A percentile compares a stretch with the other conserved stretches of the same genome.
These are phyloP conservation scores for Sclerospora graminicola DNA, from an alignment of 352 stramenopile species.

Conservation along the genomic window DNA sequence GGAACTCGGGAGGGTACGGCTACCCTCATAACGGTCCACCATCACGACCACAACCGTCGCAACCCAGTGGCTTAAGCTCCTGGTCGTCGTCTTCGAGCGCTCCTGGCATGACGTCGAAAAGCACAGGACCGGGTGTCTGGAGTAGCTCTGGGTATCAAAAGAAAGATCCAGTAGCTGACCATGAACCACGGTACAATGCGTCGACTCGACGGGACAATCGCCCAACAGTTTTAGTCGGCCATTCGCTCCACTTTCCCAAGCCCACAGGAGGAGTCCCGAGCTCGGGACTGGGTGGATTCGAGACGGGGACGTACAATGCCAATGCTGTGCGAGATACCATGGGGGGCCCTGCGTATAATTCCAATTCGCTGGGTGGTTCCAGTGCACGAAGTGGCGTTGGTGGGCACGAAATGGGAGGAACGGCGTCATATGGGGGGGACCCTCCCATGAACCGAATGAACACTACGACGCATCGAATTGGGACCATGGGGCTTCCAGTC, in stretches of 20 bases:
- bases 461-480: slow-evolving; percentile 22
- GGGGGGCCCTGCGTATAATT: slow-evolving; percentile 21
- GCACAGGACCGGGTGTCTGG: slow-evolving; percentile 47
- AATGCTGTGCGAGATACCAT: slow-evolving; percentile 25
- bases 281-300: slow-evolving; percentile 28
- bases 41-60: slow-evolving; percentile 13
- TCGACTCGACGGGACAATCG: slow-evolving; percentile 64
- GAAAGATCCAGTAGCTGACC: slow-evolving; percentile 26
- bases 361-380: slow-evolving; percentile 13
- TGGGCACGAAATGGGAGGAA: slow-evolving; percentile 11
- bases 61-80: slow-evolving; percentile 39
- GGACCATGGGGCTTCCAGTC: slow-evolving; percentile 34
- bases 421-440: slow-evolving; percentile 37
- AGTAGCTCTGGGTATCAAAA: slow-evolving; percentile 78
- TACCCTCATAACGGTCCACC: slow-evolving; percentile 14
- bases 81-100: slow-evolving; percentile 28
- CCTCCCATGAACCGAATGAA: slow-evolving; percentile 55
- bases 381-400: slow-evolving; percentile 9
- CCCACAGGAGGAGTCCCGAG: slow-evolving; percentile 23
- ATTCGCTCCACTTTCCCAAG: slow-evolving; percentile 68
- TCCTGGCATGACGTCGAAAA: slow-evolving; percentile 29
- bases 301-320: slow-evolving; percentile 35
- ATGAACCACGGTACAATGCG: slow-evolving; percentile 40
- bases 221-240: slow-evolving; percentile 71
- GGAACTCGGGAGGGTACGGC: slow-evolving; percentile 17